Conservation (phyloP, 345 rosid genomes). For the Noccaea caerulescens region DNA sequence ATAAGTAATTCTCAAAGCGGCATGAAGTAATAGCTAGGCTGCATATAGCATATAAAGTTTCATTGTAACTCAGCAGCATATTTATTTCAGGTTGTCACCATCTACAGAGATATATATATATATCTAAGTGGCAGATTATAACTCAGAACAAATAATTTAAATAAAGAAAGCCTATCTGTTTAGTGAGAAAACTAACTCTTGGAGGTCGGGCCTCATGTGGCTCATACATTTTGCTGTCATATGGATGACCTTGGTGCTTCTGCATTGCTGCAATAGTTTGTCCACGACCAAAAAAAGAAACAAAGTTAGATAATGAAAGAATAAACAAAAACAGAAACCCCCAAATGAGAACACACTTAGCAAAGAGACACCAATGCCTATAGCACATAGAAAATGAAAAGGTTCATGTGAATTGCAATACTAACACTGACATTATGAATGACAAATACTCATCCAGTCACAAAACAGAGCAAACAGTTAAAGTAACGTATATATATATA, state of each 20-base stretch:
- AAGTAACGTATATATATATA: constrained; percentile 7
- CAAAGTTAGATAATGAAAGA: constrained; percentile 17
- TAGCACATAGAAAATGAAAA: background rate
- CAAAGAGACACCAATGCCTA: constrained; percentile 1
- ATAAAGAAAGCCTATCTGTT: constrained; percentile 39
- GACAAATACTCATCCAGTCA: background rate
- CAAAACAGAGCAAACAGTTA: constrained; percentile 19
- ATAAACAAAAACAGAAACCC: background rate
- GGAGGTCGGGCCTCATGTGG: constrained; percentile 56
- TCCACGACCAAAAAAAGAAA: constrained; percentile 24
- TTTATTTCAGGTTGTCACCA: constrained; percentile 1
- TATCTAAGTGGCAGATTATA: background rate
- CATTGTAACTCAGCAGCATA: constrained; percentile 1
- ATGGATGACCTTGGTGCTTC: constrained; percentile 54
- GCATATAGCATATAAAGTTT: background rate
- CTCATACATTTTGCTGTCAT: constrained; percentile 67
- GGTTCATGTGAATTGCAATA: constrained; percentile 1
- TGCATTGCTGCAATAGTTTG: constrained; percentile 56
- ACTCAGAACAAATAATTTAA: constrained; percentile 24
- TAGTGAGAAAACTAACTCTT: constrained; percentile 64
- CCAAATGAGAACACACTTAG: background rate
- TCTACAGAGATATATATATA: background rate
- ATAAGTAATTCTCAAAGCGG: background rate
- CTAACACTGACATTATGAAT: background rate
- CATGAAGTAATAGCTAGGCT: constrained; percentile 1